Evolutionary conservation across 2,329 filamentous ascomycete species (phyloP).

Genomic region (Exophiala phaeomuriformis): DNA sequence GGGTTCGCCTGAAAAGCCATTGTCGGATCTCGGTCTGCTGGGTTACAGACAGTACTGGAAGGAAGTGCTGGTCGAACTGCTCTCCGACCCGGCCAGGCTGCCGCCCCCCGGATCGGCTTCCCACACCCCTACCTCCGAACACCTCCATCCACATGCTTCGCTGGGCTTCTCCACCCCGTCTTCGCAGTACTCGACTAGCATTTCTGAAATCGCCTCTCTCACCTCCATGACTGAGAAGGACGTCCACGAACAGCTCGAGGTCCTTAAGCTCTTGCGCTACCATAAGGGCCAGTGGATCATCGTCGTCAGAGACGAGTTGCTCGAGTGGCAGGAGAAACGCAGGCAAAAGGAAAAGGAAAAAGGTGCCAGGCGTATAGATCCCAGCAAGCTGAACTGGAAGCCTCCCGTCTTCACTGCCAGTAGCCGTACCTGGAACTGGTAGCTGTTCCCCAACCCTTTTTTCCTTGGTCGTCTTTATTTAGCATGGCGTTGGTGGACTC

Average conservation of each 20-base stretch:
- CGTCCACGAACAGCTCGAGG: slow-evolving; percentile 89
- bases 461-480: slow-evolving; percentile 4
- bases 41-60: slow-evolving; percentile 98
- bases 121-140: slow-evolving; percentile 23
- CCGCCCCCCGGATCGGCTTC: slow-evolving; percentile 22
- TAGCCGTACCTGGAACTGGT: slow-evolving; percentile 94
- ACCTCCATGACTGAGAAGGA: slow-evolving; percentile 97
- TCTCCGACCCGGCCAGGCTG: slow-evolving; percentile 63
- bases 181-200: slow-evolving; percentile 52
- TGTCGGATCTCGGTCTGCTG: slow-evolving; percentile 85
- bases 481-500: slow-evolving; percentile 3
- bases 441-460: not conserved
- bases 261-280: slow-evolving; percentile 90
- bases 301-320: slow-evolving; percentile 75
- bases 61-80: slow-evolving; percentile 80
- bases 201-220: slow-evolving; percentile 70
- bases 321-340: slow-evolving; percentile 61
- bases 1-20: slow-evolving; percentile 90
- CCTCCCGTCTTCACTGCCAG: slow-evolving; percentile 89
- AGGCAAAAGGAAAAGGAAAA: slow-evolving; percentile 75
- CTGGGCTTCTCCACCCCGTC: slow-evolving; percentile 13
- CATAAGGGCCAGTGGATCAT: slow-evolving; percentile 96
- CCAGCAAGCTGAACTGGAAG: slow-evolving; percentile 81
- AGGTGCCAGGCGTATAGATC: slow-evolving; percentile 65
- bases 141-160: slow-evolving; percentile 23